Percentiles rank a stretch among this genome's conserved stretches.
These are phyloP conservation scores for Trichoderma pleuroti DNA, from an alignment of 2,329 filamentous ascomycete genomes.

Conservation along the genomic window DNA sequence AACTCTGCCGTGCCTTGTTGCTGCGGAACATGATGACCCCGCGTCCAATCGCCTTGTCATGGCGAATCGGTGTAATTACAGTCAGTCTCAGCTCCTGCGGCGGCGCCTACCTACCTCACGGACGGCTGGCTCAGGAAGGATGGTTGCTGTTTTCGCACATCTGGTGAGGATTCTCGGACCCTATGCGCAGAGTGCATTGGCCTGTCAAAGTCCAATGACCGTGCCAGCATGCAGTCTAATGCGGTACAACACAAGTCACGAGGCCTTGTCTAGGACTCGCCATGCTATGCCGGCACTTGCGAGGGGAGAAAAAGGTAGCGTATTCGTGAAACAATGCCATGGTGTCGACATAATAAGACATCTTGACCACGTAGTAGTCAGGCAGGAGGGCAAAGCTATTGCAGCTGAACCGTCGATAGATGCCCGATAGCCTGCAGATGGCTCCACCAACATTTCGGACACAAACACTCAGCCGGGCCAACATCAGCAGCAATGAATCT, in stretches of 20 bases:
- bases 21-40: background rate
- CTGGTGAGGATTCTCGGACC: background rate
- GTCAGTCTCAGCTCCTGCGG: background rate
- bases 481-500: background rate
- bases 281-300: background rate
- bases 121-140: background rate
- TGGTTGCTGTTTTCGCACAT: background rate
- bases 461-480: background rate
- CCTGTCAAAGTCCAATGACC: conserved; percentile 1
- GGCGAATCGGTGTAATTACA: background rate
- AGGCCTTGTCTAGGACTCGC: background rate
- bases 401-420: background rate
- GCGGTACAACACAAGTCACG: conserved; percentile 16
- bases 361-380: background rate
- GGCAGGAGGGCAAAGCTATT: background rate
- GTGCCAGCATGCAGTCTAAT: conserved; percentile 5
- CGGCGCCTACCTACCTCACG: background rate
- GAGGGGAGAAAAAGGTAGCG: background rate
- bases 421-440: conserved; percentile 1
- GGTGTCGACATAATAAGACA: background rate
- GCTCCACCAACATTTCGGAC: conserved; percentile 3
- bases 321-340: background rate
- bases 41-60: background rate
- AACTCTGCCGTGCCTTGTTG: background rate
- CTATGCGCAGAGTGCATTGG: background rate